phyloP scores from a whole-genome alignment of 1,284 basidiomycete genomes.

The Leucocoprinus gongylophorus region DNA sequence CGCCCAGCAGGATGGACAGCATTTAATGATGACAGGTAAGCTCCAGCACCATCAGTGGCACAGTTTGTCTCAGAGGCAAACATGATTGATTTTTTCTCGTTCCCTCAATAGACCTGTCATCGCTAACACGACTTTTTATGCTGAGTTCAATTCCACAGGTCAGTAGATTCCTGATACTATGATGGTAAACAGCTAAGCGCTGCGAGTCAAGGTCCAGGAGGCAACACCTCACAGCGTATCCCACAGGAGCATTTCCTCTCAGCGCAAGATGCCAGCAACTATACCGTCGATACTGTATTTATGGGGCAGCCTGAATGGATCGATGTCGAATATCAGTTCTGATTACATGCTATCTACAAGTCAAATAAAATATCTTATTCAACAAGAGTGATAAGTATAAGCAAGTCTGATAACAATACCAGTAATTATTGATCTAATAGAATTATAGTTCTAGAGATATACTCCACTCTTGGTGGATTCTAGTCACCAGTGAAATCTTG shows the following conservation, averaged over 20 bases:
- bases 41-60: not conserved
- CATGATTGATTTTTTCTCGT: not conserved
- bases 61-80: not conserved
- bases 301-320: constrained; percentile 46
- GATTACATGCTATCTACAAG: no score
- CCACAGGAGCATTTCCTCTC: constrained; percentile 43
- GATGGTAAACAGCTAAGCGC: not conserved
- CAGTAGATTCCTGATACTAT: constrained; percentile 1
- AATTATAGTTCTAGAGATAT: no score
- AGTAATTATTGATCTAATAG: no score
- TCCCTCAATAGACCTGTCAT: constrained; percentile 34
- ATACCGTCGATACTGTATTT: constrained; percentile 46
- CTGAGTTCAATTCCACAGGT: constrained; percentile 53
- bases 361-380: no score
- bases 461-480: no score
- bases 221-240: constrained; percentile 39
- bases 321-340: constrained; percentile 41
- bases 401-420: no score
- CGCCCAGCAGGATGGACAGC: constrained; percentile 45
- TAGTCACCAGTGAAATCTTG: no score
- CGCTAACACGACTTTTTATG: constrained; percentile 51
- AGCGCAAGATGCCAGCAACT: constrained; percentile 31
- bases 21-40: constrained; percentile 39
- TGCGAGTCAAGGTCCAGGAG: constrained; percentile 43
- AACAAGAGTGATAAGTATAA: no score